Percentiles rank a stretch among this genome's conserved stretches.
Conservation (phyloP, 179 eudicot species). For the Camellia oleifera region DNA sequence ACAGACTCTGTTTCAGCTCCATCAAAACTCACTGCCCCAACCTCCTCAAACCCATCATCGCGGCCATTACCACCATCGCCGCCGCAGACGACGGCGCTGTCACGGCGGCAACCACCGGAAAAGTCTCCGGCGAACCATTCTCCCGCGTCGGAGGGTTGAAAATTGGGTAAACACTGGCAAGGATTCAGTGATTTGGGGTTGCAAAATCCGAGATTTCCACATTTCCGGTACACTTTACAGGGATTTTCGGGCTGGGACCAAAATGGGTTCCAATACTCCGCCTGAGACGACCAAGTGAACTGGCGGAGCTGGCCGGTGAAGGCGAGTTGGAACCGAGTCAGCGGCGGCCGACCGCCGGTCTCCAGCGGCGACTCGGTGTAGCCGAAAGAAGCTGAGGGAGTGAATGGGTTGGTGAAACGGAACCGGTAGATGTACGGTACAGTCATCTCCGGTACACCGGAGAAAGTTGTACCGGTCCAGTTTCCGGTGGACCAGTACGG, state of each 20-base stretch:
- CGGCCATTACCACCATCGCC: constrained; percentile 23
- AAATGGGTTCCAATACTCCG: constrained; percentile 63
- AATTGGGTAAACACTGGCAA: constrained; percentile 54
- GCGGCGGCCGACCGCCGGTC: constrained; percentile 35
- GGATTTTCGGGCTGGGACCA: constrained; percentile 68
- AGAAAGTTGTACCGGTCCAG: constrained; percentile 58
- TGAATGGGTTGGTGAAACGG: constrained; percentile 48
- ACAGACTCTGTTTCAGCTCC: constrained; percentile 31
- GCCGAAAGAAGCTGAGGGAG: constrained; percentile 60
- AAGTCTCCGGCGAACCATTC: constrained; percentile 61
- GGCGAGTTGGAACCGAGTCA: constrained; percentile 54
- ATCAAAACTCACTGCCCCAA: constrained; percentile 54
- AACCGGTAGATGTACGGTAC: constrained; percentile 66
- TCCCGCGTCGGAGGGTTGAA: constrained; percentile 35
- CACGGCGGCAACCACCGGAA: constrained; percentile 57
- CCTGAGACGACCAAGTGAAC: constrained; percentile 68
- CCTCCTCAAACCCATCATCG: constrained; percentile 52
- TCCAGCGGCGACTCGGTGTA: constrained; percentile 50
- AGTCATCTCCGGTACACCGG: constrained; percentile 73
- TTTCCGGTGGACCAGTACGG: constrained; percentile 70
- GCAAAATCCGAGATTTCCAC: constrained; percentile 67
- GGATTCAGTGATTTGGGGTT: constrained; percentile 21
- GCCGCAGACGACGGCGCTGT: constrained; percentile 22
- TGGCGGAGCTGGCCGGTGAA: constrained; percentile 56
- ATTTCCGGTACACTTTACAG: constrained; percentile 53